Percentiles rank a stretch among this genome's conserved stretches.
These are phyloP conservation scores for Xylariomycetidae sp. DNA, from an alignment of 2,329 filamentous ascomycete genomes.

Conservation along the genomic window DNA sequence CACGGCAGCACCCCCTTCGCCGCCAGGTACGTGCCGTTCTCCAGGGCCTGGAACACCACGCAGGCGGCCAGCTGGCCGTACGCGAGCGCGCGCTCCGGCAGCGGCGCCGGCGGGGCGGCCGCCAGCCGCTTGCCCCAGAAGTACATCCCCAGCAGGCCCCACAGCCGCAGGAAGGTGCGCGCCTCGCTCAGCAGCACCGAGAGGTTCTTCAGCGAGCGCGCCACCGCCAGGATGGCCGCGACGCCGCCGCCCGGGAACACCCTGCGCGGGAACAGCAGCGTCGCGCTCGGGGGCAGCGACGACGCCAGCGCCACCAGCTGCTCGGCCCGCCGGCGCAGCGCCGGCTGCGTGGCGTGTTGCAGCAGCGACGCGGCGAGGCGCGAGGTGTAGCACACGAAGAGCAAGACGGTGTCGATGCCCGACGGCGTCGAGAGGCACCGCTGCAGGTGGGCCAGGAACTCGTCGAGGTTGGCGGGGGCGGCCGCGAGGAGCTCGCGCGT, in stretches of 20 bases:
- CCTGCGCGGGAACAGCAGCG: slow-evolving; percentile 35
- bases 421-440: slow-evolving; percentile 62
- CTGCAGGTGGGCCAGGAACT: slow-evolving; percentile 49
- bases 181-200: slow-evolving; percentile 63
- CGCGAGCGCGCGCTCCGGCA: slow-evolving; percentile 43
- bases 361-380: slow-evolving; percentile 49
- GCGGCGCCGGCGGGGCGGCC: slow-evolving; percentile 23
- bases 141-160: slow-evolving; percentile 70
- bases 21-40: slow-evolving; percentile 77
- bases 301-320: slow-evolving; percentile 47
- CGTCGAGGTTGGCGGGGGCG: slow-evolving; percentile 39
- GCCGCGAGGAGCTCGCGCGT: slow-evolving; percentile 26
- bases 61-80: slow-evolving; percentile 64
- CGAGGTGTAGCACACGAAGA: slow-evolving; percentile 62
- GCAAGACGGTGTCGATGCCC: slow-evolving; percentile 64
- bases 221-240: slow-evolving; percentile 39
- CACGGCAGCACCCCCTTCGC: slow-evolving; percentile 64
- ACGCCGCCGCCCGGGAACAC: slow-evolving; percentile 20
- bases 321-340: slow-evolving; percentile 47
- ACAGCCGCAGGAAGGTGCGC: slow-evolving; percentile 68
- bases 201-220: slow-evolving; percentile 52
- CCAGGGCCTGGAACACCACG: slow-evolving; percentile 67
- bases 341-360: slow-evolving; percentile 46
- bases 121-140: slow-evolving; percentile 53
- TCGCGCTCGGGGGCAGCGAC: slow-evolving; percentile 43